These are phyloP conservation scores for Phialophora macrospora DNA, from an alignment of 2,329 filamentous ascomycete species.

Conservation along the genomic window DNA sequence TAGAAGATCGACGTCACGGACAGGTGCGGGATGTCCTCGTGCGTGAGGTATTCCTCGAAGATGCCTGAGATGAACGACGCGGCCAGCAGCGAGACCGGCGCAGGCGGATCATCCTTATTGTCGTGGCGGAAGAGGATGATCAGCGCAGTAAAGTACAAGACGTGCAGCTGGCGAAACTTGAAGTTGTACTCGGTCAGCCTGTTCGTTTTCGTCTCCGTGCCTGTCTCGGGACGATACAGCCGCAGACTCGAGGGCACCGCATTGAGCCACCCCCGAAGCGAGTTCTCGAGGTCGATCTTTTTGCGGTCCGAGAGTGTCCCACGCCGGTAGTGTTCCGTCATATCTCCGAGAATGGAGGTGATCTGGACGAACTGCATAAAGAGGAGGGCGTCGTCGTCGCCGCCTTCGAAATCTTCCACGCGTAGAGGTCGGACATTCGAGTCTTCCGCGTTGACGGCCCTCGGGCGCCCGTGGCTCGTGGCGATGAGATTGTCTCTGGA, in stretches of 20 bases:
- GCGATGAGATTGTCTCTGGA: constrained; percentile 38
- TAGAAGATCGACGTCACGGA: constrained; percentile 34
- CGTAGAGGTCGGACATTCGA: constrained; percentile 31
- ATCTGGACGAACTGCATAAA: constrained; percentile 35
- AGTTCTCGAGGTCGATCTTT: constrained; percentile 40
- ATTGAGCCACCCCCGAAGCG: constrained; percentile 47
- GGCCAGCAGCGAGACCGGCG: constrained; percentile 28
- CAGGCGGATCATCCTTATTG: constrained; percentile 23
- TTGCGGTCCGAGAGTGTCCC: constrained; percentile 38
- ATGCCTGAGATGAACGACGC: constrained; percentile 34
- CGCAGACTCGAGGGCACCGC: constrained; percentile 23
- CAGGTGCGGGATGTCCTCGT: constrained; percentile 31
- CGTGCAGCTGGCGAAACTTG: constrained; percentile 31
- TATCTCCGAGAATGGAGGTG: constrained; percentile 33
- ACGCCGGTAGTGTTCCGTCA: constrained; percentile 36
- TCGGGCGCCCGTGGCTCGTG: constrained; percentile 33
- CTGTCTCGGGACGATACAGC: constrained; percentile 24
- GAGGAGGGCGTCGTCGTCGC: constrained; percentile 30
- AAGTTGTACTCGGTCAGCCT: constrained; percentile 29
- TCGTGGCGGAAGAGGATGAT: constrained; percentile 33
- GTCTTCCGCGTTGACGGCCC: constrained; percentile 31
- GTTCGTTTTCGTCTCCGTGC: not conserved
- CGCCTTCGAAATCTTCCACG: constrained; percentile 26
- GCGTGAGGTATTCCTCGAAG: constrained; percentile 33
- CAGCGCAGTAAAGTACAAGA: constrained; percentile 32